Base-by-base conservation (phyloP, 1,139 yeast genomes). In the Suhomyces guaymorum region DNA sequence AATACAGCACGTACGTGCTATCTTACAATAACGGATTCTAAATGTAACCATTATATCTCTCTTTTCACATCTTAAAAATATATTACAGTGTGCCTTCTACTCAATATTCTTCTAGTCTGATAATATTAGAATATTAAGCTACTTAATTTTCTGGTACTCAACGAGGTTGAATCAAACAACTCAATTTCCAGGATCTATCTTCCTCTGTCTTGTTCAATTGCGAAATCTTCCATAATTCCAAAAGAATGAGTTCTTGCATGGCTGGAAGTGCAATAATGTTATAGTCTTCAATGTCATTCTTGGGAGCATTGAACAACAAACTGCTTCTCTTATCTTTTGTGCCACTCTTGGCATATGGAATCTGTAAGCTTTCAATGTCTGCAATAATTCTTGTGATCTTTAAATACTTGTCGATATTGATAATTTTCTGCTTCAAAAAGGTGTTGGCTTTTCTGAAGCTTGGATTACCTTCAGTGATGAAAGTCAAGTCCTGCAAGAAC, bases 391-490 rank as follows among this genome's bases (percentile, higher is more conserved):
- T 70, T 3, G 95, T 80, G 28, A 83, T 74, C 52, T 84, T 84
- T 57, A 76, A 72, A 56, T 84, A 86, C 52, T 90, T 85, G 55
- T 88, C 96, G 48, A 88, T 79, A 54, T 90, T 89, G 52, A 90
- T 80, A 47, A 82, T 70, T 46, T 75, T 75, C 46, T 75, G 78
- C 47, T 68, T 72, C 50, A 73, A 70, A 50, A 82, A 80, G 10
- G 79, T 69, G 36, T 77, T 71, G 16, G 81, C 80, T 42, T 71
- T 75, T 52, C 89, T 67, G 52, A 73, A 78, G 47, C 75, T 82
- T 23, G 88, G 76, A 55, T 88, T 89, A 13, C 97, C 97, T 51
- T 90, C 97, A 32, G 82, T 80, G 16, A 88, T 81, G 61, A 89
- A 86, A 0, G 95, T 88, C 51, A 90, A 66, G 57, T 90, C 97